These are phyloP conservation scores for Clitopilus passeckerianus DNA, from an alignment of 768 basidiomycete species.

Conservation along the genomic window DNA sequence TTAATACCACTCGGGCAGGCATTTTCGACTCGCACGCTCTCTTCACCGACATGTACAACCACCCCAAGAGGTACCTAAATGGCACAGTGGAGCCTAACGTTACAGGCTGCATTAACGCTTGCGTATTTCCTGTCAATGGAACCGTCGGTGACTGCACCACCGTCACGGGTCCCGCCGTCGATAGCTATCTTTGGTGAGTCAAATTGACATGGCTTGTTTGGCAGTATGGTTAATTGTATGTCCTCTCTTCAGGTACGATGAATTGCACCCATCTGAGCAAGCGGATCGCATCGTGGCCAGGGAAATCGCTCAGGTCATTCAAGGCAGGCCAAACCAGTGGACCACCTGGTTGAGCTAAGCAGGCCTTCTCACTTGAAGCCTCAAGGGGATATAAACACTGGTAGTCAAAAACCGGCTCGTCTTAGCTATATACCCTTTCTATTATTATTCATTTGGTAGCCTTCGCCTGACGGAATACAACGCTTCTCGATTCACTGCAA, in stretches of 20 bases:
- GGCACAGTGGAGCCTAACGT: constrained; percentile 60
- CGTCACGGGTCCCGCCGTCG: constrained; percentile 22
- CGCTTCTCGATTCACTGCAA: no score
- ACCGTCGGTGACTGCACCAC: constrained; percentile 25
- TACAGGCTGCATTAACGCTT: constrained; percentile 45
- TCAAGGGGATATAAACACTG: no score
- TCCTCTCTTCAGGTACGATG: constrained; percentile 27
- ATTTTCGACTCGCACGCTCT: constrained; percentile 59
- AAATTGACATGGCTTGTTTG: not conserved
- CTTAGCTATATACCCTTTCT: not conserved
- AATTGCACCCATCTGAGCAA: constrained; percentile 26
- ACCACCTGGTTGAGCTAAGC: constrained; percentile 32
- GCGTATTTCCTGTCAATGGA: constrained; percentile 34
- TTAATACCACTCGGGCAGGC: constrained; percentile 17
- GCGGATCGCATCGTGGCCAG: constrained; percentile 37
- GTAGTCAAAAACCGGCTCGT: no score
- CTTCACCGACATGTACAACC: constrained; percentile 53
- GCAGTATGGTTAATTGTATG: no score
- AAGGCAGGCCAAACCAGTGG: constrained; percentile 31
- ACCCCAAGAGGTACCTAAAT: constrained; percentile 52
- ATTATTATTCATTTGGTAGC: not conserved
- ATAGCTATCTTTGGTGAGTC: constrained; percentile 47
- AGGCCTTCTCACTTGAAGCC: not conserved
- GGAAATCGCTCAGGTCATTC: constrained; percentile 33
- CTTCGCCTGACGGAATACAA: not conserved